These are phyloP conservation scores for Candida yuanshanica DNA, from an alignment of 805 yeast genomes.

Conservation along the genomic window DNA sequence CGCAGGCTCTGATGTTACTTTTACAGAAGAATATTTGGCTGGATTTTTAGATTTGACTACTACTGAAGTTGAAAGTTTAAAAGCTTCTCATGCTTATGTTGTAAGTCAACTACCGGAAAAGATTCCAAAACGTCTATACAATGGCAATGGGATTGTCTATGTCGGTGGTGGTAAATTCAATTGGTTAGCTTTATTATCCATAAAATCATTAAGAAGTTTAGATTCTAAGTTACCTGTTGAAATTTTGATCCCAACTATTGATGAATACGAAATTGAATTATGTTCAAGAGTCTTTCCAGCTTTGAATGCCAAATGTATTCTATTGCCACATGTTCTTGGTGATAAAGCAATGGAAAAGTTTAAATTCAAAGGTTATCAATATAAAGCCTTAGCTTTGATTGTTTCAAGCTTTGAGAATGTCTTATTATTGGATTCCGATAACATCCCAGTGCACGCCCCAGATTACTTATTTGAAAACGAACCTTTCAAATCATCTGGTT, in stretches of 20 bases:
- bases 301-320: conserved; percentile 59
- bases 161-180: conserved; percentile 60
- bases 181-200: conserved; percentile 47
- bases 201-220: conserved; percentile 41
- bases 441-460: conserved; percentile 62
- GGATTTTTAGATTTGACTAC: conserved; percentile 41
- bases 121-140: conserved; percentile 39
- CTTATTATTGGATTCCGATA: conserved; percentile 67
- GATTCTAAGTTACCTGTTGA: conserved; percentile 62
- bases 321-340: conserved; percentile 59
- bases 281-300: conserved; percentile 59
- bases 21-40: conserved; percentile 49
- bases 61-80: conserved; percentile 39
- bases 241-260: conserved; percentile 57
- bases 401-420: conserved; percentile 72
- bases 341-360: conserved; percentile 43
- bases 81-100: conserved; percentile 40
- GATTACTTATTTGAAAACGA: conserved; percentile 52
- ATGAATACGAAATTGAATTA: conserved; percentile 63
- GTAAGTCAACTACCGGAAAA: conserved; percentile 43
- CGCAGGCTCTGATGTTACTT: conserved; percentile 31
- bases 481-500: conserved; percentile 46
- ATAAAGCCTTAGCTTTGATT: conserved; percentile 61
- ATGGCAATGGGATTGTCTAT: conserved; percentile 55
- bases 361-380: conserved; percentile 56